Conservation (phyloP, 2,329 filamentous ascomycete species). For the Anisogramma anomala region DNA sequence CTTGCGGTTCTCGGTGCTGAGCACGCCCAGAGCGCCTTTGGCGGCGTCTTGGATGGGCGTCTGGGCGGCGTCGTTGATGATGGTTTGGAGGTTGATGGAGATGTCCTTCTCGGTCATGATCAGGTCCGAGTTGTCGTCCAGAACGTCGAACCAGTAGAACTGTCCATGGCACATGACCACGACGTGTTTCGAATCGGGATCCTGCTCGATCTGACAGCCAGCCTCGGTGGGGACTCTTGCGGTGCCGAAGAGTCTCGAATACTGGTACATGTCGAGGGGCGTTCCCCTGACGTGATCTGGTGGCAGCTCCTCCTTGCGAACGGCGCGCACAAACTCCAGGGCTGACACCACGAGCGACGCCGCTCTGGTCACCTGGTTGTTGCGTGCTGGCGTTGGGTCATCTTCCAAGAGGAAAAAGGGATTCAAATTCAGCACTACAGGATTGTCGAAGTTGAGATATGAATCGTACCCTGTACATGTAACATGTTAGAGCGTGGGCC, state of each 20-base stretch:
- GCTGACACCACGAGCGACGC: conserved; percentile 86
- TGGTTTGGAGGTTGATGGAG: conserved; percentile 79
- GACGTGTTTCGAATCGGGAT: conserved; percentile 84
- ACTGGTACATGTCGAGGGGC: conserved; percentile 96
- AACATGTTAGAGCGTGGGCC: conserved; percentile 14
- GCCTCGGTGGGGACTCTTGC: conserved; percentile 87
- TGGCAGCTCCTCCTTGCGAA: conserved; percentile 82
- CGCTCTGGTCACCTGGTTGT: conserved; percentile 90
- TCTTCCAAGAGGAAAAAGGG: conserved; percentile 97
- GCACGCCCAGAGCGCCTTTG: conserved; percentile 84
- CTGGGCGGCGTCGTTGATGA: conserved; percentile 80
- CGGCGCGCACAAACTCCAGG: conserved; percentile 82
- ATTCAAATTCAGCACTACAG: conserved; percentile 92
- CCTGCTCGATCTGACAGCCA: conserved; percentile 91
- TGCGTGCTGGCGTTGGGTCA: conserved; percentile 89
- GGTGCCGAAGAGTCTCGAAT: conserved; percentile 87
- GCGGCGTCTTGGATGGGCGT: conserved; percentile 88
- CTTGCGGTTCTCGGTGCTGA: conserved; percentile 94
- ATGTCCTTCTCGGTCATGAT: conserved; percentile 97
- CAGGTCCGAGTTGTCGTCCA: conserved; percentile 86
- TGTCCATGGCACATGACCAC: conserved; percentile 90
- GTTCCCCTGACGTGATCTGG: conserved; percentile 76
- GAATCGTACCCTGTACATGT: conserved; percentile 71
- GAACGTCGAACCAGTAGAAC: conserved; percentile 97
- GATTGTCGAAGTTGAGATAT: conserved; percentile 95